phyloP scores from a whole-genome alignment of 1,284 basidiomycete species.

The Cutaneotrichosporon mucoides region DNA sequence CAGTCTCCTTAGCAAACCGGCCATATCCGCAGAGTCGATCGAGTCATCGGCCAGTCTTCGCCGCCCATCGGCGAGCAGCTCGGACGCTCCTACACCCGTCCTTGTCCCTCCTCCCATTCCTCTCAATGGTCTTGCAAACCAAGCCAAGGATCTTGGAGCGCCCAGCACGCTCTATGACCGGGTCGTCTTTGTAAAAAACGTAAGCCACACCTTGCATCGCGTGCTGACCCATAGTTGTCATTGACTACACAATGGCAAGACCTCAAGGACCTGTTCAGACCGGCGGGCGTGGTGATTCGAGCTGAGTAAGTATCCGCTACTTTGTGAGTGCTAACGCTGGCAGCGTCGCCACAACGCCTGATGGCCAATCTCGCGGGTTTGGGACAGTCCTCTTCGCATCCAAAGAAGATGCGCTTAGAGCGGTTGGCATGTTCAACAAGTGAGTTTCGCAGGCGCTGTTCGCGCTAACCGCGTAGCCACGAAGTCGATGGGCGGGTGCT shows the following conservation, averaged over 20 bases:
- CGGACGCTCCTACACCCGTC: background rate
- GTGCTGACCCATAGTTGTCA: slow-evolving; percentile 62
- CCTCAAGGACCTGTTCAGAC: slow-evolving; percentile 85
- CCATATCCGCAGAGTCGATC: background rate
- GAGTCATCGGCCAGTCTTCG: background rate
- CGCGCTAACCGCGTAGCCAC: slow-evolving; percentile 17
- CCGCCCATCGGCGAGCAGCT: background rate
- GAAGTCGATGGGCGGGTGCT: slow-evolving; percentile 42
- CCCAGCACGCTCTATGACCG: slow-evolving; percentile 41
- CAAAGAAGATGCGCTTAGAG: slow-evolving; percentile 78
- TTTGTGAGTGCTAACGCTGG: background rate
- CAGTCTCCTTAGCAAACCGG: background rate
- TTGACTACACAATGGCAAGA: slow-evolving; percentile 98
- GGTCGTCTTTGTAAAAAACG: slow-evolving; percentile 68
- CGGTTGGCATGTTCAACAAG: slow-evolving; percentile 82
- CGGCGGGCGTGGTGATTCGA: slow-evolving; percentile 77
- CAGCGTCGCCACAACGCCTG: slow-evolving; percentile 71
- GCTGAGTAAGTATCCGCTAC: slow-evolving; percentile 57
- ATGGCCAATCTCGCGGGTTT: slow-evolving; percentile 80
- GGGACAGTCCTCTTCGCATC: slow-evolving; percentile 81
- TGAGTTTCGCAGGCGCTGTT: slow-evolving; percentile 35
- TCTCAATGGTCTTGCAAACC: slow-evolving; percentile 35
- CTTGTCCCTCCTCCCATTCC: slow-evolving; percentile 15
- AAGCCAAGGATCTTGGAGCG: slow-evolving; percentile 36
- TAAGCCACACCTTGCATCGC: slow-evolving; percentile 31